Evolutionary conservation across 352 stramenopile genomes (phyloP), one percentile per base, ranked within the genome.

Genomic region (Globisporangium takayamanum): DNA sequence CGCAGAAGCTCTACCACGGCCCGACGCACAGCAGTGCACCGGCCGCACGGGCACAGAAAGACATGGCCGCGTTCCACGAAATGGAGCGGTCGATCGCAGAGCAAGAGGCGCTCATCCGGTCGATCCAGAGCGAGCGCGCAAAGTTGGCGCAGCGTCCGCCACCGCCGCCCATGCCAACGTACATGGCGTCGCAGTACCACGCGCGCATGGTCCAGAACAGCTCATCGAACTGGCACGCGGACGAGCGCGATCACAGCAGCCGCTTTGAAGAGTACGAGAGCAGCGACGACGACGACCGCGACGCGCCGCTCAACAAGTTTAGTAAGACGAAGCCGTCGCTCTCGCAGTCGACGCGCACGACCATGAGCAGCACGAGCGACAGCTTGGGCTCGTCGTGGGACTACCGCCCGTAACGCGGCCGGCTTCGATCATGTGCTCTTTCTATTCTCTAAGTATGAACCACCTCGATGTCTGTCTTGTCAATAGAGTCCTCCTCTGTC

Each of bases 81-180:
- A 80, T 87, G 77, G 69, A 87, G 46, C 63, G 72, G 28, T 84
- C 74, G 20, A 79, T 87, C 55, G 69, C 73, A 7, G 63, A 87
- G 48, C 77, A 87, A 45, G 67, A 78, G 30, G 66, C 63, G 26
- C 52, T 87, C 50, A 52, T 87, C 49, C 72, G 78, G 1, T 83
- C 76, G 39, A 72, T 77, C 37, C 61, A 73, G 46, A 49, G 44
- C 26, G 68, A 73, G 56, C 68, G 59, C 33, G 62, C 60, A 7
- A 64, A 59, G 44, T n/a, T 59, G 10, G 50, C 42, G 56, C n/a
- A 52, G 62, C 45, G 47, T 55, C 22, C 52, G 28, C n/a, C 63
- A 44, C 4, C 30, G 22, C 50, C 45, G 28, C 15, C 28, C 1
- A 14, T 52, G 25, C 15, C 50, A 8, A 20, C 50, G 50, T 20